phyloP scores from a whole-genome alignment of 148 eudicot genomes.

The Limonium bicolor region DNA sequence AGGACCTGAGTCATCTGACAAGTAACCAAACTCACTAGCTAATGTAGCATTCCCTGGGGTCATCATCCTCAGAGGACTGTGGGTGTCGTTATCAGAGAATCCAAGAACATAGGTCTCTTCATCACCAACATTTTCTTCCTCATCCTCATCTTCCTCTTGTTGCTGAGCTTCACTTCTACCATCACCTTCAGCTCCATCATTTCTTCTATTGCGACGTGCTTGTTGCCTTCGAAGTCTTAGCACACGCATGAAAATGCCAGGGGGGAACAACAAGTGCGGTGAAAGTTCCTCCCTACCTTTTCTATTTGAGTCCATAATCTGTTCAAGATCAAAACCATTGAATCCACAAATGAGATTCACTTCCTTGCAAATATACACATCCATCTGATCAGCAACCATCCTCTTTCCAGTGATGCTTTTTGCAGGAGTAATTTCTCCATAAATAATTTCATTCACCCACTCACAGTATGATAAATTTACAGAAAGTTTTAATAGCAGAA shows the following conservation, averaged over 20 bases:
- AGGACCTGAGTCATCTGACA: no score
- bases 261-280: slow-evolving; percentile 29
- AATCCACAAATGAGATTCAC: no score
- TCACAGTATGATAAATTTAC: no score
- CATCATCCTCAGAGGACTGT: slow-evolving; percentile 14
- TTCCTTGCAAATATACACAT: neutral
- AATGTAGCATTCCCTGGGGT: slow-evolving; percentile 43
- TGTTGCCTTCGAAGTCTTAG: slow-evolving; percentile 59
- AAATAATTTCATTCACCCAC: no score
- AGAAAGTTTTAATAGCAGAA: no score
- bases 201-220: slow-evolving; percentile 31
- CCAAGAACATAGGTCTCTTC: slow-evolving; percentile 28
- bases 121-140: slow-evolving; percentile 33
- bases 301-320: slow-evolving; percentile 55
- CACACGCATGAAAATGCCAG: slow-evolving; percentile 72
- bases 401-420: neutral
- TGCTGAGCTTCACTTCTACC: no score
- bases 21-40: no score
- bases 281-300: slow-evolving; percentile 50
- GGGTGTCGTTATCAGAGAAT: slow-evolving; percentile 31
- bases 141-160: no score
- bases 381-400: neutral
- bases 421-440: no score
- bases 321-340: slow-evolving; percentile 3
- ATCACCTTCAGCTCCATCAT: slow-evolving; percentile 25